These are phyloP conservation scores for Ophioceras dolichostomum DNA, from an alignment of 2,329 filamentous ascomycete genomes.

Conservation along the genomic window DNA sequence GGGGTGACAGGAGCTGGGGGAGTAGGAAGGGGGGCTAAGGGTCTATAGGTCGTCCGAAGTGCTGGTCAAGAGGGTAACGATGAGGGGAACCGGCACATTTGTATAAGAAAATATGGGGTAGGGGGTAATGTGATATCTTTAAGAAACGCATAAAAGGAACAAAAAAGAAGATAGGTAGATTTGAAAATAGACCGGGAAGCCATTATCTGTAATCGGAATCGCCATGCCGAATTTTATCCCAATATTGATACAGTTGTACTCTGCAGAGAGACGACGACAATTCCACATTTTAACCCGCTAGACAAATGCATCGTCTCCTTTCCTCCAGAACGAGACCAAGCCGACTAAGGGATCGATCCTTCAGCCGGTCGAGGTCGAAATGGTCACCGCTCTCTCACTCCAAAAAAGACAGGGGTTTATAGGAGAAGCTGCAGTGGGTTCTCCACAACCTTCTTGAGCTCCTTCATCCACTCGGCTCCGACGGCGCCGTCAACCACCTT, in stretches of 20 bases:
- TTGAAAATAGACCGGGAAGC: background rate
- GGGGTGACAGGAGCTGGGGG: too few relatives aligned
- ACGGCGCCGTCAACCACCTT: slow-evolving; percentile 96
- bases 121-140: too few relatives aligned
- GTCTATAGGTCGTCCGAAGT: too few relatives aligned
- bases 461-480: slow-evolving; percentile 90
- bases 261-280: background rate
- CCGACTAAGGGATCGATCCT: too few relatives aligned
- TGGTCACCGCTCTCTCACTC: too few relatives aligned
- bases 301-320: background rate
- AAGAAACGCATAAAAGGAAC: too few relatives aligned
- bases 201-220: background rate
- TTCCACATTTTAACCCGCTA: background rate
- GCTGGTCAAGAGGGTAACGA: too few relatives aligned
- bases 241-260: slow-evolving; percentile 3
- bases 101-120: too few relatives aligned
- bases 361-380: too few relatives aligned
- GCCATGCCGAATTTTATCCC: background rate
- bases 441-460: slow-evolving; percentile 95
- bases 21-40: too few relatives aligned
- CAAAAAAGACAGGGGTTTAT: too few relatives aligned
- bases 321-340: background rate
- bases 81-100: too few relatives aligned
- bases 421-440: slow-evolving; percentile 92
- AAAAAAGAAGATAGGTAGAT: background rate